These are phyloP conservation scores for Sphagnurus paluster DNA, from an alignment of 1,284 basidiomycete species.

Conservation along the genomic window DNA sequence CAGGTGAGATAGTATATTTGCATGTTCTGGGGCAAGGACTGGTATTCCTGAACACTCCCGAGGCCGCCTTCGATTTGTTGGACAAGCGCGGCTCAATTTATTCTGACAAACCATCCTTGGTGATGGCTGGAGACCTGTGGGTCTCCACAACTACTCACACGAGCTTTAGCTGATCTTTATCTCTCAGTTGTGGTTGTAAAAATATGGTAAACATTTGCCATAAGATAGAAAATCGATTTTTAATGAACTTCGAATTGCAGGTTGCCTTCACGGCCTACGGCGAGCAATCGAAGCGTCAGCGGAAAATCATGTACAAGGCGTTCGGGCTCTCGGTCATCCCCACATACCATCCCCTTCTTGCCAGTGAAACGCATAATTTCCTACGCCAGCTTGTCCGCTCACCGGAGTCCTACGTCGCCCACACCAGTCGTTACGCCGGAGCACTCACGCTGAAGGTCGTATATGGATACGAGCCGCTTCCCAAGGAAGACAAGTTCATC, in stretches of 20 bases:
- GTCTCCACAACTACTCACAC: conserved; percentile 14
- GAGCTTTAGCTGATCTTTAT: conserved; percentile 8
- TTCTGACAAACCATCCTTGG: conserved; percentile 65
- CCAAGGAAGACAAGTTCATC: conserved; percentile 56
- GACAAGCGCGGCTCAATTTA: conserved; percentile 70
- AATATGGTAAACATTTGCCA: conserved; percentile 51
- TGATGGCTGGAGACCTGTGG: conserved; percentile 65
- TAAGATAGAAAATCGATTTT: not conserved
- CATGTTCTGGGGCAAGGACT: conserved; percentile 64
- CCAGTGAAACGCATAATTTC: conserved; percentile 51
- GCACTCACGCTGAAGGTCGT: conserved; percentile 60
- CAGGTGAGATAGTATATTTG: conserved; percentile 68
- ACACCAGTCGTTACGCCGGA: conserved; percentile 57
- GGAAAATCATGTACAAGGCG: conserved; percentile 63
- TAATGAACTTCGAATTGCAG: conserved; percentile 27
- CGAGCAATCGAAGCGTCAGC: conserved; percentile 61
- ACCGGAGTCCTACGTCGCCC: conserved; percentile 40
- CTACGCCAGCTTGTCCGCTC: conserved; percentile 45
- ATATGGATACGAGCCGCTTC: conserved; percentile 61
- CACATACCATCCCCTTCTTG: conserved; percentile 58
- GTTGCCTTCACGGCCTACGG: conserved; percentile 70
- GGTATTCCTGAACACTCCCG: conserved; percentile 61
- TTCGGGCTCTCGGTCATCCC: conserved; percentile 52
- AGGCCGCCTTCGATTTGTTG: conserved; percentile 60
- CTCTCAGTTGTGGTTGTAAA: conserved; percentile 58